Base-by-base conservation (phyloP, 2,329 filamentous ascomycete genomes). In the Colletotrichum cuscutae region DNA sequence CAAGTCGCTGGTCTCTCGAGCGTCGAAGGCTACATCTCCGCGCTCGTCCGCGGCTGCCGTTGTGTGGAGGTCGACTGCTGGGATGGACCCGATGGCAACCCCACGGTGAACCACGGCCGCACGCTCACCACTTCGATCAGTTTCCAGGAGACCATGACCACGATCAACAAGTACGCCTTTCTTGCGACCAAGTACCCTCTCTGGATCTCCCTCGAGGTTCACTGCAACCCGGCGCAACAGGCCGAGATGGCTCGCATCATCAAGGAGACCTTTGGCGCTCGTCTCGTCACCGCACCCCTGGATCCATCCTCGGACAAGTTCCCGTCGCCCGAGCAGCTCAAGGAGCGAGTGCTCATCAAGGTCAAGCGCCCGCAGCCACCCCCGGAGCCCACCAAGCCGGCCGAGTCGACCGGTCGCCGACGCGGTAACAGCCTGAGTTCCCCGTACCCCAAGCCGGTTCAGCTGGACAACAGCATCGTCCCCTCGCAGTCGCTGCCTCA, bases 51-150 rank as follows among this genome's bases (percentile, higher is more conserved):
- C 73, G 95, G 95, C 9, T 99, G 97, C 81, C 93, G 97, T 62
- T 98, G 97, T 81, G 92, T 99, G 58, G 97, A 99, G 83, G 95
- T 99, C 65, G 97, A 99, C 82, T 98, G 96, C 83, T 99, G 97
- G 97, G 95, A 99, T 82, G 97, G 97, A 19, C 89, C 90, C 65
- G 93, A 98, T 79, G 95, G 94, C 52, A 90, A 94, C 78, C 97
- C 97, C 1, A 91, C 95, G 65, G 97, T 99, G 37, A 95, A 94
- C 74, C 97, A 99, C 78, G 97, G 97, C 28, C 92, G 92, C 71
- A 98, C 95, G 0, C 88, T 97, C 82, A 98, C 97, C 0, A 96
- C 91, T 13, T 92, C 94, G 71, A 95, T 98, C 68, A 91, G 94
- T 49, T 99, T 99, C 83, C 89, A 91, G 58, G 96, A 98, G 81